A percentile compares a stretch with the other conserved stretches of the same genome.
phyloP scores from a whole-genome alignment of 2,329 filamentous ascomycete genomes.

The Colletotrichum tropicicola region DNA sequence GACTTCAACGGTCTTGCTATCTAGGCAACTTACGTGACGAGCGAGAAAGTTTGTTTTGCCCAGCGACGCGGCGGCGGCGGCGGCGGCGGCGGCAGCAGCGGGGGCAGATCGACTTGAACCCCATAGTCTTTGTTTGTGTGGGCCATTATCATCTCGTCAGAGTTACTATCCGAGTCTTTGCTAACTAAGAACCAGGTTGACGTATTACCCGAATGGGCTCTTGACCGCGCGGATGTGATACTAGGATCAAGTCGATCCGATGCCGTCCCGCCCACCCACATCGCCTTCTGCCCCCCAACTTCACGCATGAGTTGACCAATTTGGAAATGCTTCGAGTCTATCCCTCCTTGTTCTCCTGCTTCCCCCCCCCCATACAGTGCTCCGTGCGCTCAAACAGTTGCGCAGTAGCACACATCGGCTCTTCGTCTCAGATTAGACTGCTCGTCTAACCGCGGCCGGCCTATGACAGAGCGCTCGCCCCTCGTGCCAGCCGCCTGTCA shows the following conservation, averaged over 20 bases:
- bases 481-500: conserved; percentile 20
- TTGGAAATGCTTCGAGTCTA: conserved; percentile 18
- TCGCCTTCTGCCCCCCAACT: not conserved
- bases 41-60: not conserved
- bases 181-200: not conserved
- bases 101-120: conserved; percentile 14
- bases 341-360: not conserved
- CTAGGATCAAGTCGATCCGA: conserved; percentile 24
- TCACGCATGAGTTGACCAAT: conserved; percentile 27
- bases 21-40: not conserved
- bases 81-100: not conserved
- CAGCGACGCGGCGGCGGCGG: not conserved
- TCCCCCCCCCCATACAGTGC: conserved; percentile 8
- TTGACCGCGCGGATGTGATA: conserved; percentile 7
- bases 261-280: conserved; percentile 1
- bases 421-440: conserved; percentile 29
- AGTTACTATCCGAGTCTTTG: not conserved
- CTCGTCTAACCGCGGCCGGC: conserved; percentile 26
- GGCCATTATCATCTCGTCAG: not conserved
- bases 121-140: conserved; percentile 15
- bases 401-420: conserved; percentile 27
- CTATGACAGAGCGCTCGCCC: conserved; percentile 28
- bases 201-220: conserved; percentile 1
- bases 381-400: conserved; percentile 31
- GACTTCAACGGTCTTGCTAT: not conserved